phyloP scores from a whole-genome alignment of 2,329 filamentous ascomycete species.

The Tolypocladium ovalisporum region DNA sequence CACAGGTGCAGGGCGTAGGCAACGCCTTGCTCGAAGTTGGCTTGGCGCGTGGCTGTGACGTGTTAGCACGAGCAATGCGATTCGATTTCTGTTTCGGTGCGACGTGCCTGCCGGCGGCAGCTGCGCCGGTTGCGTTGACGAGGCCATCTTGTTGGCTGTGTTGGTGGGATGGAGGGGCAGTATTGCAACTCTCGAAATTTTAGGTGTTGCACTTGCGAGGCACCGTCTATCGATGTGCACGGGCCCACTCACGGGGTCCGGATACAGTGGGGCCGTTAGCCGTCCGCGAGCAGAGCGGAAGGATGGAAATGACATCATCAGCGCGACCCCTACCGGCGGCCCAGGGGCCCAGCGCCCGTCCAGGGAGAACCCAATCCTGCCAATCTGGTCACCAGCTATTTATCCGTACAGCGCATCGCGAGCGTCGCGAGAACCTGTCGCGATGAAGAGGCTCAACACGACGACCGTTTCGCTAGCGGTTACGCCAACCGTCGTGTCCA shows the following conservation, averaged over 20 bases:
- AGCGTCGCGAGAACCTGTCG: not conserved
- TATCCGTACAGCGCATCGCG: not conserved
- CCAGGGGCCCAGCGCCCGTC: not conserved
- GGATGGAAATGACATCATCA: not conserved
- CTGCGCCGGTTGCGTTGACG: slow-evolving; percentile 15
- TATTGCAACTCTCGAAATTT: not conserved
- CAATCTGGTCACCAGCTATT: not conserved
- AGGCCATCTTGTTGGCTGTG: slow-evolving; percentile 13
- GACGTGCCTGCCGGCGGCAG: slow-evolving; percentile 20
- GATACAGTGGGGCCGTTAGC: not conserved
- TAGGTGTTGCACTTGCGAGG: not conserved
- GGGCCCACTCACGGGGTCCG: not conserved
- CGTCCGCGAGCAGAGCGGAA: no score
- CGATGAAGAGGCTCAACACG: slow-evolving; percentile 56
- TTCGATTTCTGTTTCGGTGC: not conserved
- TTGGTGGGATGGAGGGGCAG: not conserved
- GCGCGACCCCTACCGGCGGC: not conserved
- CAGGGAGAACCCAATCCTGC: not conserved
- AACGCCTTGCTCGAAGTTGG: slow-evolving; percentile 75
- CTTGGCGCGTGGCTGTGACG: slow-evolving; percentile 40
- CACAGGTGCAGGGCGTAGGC: slow-evolving; percentile 79
- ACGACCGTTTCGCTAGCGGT: slow-evolving; percentile 73
- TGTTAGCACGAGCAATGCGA: not conserved
- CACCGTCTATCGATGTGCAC: not conserved
- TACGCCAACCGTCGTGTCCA: slow-evolving; percentile 78